Evolutionary conservation across 164 flowering plant species (phyloP).

Genomic region (Umbellularia californica): DNA sequence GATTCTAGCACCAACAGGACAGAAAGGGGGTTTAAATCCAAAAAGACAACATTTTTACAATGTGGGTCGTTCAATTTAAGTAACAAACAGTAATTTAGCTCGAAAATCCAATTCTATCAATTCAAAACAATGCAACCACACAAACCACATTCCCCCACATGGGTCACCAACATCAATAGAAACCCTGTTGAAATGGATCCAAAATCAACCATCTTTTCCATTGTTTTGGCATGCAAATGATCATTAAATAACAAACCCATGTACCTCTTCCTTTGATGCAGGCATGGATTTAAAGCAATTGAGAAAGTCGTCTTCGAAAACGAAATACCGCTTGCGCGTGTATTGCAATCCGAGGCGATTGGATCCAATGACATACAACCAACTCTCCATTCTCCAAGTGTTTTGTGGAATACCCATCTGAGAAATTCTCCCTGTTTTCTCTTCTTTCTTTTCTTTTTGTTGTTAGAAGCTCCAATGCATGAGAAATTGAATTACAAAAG

Average conservation of each 20-base stretch:
- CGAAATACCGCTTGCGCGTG: constrained; percentile 66
- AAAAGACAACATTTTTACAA: background rate
- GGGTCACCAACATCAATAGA: background rate
- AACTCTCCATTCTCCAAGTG: constrained; percentile 56
- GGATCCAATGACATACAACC: constrained; percentile 63
- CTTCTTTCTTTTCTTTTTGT: background rate
- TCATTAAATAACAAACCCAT: background rate
- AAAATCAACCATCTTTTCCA: too few relatives aligned
- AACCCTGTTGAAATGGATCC: background rate
- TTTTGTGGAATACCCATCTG: constrained; percentile 26
- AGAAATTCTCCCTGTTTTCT: background rate
- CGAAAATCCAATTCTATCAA: background rate
- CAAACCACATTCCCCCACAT: background rate
- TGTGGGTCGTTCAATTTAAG: background rate
- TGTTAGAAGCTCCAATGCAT: constrained; percentile 10
- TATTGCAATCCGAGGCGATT: constrained; percentile 65
- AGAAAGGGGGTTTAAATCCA: background rate
- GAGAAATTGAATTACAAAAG: constrained; percentile 4
- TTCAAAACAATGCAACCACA: background rate
- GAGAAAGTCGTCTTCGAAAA: constrained; percentile 52
- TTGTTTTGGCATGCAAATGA: too few relatives aligned
- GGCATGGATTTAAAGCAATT: constrained; percentile 62
- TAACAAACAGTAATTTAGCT: background rate
- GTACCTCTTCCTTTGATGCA: constrained; percentile 44
- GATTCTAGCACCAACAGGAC: background rate